A percentile compares a stretch with the other conserved stretches of the same genome.
These are phyloP conservation scores for Vicia sativa DNA, from an alignment of 306 rosid genomes.

Conservation along the genomic window DNA sequence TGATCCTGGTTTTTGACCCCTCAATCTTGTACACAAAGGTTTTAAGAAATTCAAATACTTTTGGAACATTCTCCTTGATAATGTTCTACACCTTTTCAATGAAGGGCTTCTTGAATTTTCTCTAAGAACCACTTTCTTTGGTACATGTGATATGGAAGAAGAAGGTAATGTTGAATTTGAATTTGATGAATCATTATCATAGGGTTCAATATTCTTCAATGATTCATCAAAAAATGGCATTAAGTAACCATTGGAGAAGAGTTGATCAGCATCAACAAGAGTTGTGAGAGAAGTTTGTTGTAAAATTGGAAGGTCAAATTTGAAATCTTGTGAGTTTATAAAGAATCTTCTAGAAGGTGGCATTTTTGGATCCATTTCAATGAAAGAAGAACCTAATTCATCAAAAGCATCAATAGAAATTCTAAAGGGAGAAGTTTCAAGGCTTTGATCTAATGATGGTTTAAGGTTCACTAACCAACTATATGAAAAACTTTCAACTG, in stretches of 20 bases:
- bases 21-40: constrained; percentile 70
- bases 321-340: too few species aligned
- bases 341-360: too few species aligned
- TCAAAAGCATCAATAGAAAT: constrained; percentile 69
- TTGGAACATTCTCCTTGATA: constrained; percentile 61
- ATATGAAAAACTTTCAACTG: constrained; percentile 79
- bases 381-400: too few species aligned
- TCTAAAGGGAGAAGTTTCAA: constrained; percentile 54
- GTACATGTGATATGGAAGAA: background rate
- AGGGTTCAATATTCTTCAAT: constrained; percentile 55
- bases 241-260: constrained; percentile 83
- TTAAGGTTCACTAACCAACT: constrained; percentile 42
- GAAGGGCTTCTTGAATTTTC: constrained; percentile 58
- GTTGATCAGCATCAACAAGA: too few species aligned
- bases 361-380: too few species aligned
- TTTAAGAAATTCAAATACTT: constrained; percentile 76
- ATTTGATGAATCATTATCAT: constrained; percentile 36
- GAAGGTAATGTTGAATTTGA: constrained; percentile 25
- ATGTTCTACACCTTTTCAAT: constrained; percentile 16
- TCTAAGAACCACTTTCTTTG: constrained; percentile 39
- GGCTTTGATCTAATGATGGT: constrained; percentile 71
- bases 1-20: constrained; percentile 49
- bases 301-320: too few species aligned
- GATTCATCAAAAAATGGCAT: constrained; percentile 75
- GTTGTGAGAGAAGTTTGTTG: too few species aligned